These are phyloP conservation scores for Asterella californica DNA, from an alignment of 225 moss, liverwort and hornwort species.

Conservation along the genomic window DNA sequence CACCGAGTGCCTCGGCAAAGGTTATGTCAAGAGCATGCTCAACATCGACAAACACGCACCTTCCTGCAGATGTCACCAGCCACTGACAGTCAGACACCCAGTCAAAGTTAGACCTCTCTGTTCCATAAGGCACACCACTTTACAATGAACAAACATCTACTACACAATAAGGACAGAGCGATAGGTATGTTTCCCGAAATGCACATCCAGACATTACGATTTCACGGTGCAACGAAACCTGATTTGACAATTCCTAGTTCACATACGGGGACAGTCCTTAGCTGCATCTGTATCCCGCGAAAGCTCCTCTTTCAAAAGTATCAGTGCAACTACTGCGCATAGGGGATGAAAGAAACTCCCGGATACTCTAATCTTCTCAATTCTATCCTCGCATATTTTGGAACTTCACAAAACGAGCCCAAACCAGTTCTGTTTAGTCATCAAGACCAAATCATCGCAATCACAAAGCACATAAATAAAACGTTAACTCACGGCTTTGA, in stretches of 20 bases:
- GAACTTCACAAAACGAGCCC: neutral
- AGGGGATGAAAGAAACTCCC: neutral
- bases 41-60: conserved; percentile 76
- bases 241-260: too few relatives aligned
- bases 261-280: neutral
- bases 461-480: too few relatives aligned
- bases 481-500: neutral
- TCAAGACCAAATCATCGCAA: neutral
- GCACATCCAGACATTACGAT: neutral
- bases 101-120: neutral
- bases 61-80: conserved; percentile 38
- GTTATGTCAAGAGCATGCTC: conserved; percentile 78
- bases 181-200: neutral
- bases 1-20: conserved; percentile 78
- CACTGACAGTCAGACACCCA: neutral
- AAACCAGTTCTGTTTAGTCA: neutral
- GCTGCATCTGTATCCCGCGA: neutral
- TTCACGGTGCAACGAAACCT: neutral
- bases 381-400: neutral
- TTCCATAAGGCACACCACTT: neutral
- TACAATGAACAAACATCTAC: neutral
- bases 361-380: neutral
- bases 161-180: neutral
- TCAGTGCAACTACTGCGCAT: neutral
- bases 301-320: neutral